Evolutionary conservation across 371 early-diverging fungal genomes (phyloP), one percentile per base, ranked within the genome.

Genomic region (Rhizopus delemar): DNA sequence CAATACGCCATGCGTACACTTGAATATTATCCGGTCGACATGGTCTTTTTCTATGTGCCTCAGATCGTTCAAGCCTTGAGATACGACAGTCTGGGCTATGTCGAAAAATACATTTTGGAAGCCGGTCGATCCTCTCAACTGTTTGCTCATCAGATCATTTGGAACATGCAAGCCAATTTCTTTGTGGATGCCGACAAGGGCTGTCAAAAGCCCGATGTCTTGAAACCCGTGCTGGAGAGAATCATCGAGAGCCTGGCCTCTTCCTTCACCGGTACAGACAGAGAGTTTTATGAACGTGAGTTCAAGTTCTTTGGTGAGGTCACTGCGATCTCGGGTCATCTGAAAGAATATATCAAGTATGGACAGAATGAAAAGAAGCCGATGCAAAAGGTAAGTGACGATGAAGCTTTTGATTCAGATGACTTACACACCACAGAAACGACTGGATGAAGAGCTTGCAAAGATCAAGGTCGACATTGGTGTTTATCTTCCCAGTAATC

Each of bases 91-190:
- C 65, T 81, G 13, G 92, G 99, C 15, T 98, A 97, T 65, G 89
- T 93, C 5, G 95, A 96, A 71, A 86, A 88, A 50, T 97, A 90
- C 59, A 95, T 99, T 32, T 73, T 99, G 73, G 87, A 90, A 38
- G 93, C 99, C 0, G 98, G 94, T 1, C 86, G 86, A 59, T 87
- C 89, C 1, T 95, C 95, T 6, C 98, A 96, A 68, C 79, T 93
- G 34, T 99, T 99, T 83, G 94, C 98, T 4, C 99, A 99, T 75
- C 98, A 99, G 74, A 96, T 99, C 51, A 97, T 99, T 49, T 99
- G 99, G 99, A 99, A 99, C 70, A 97, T 99, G 95, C 91, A 96
- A 41, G 99, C 99, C 46, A 99, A 99, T 78, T 77, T 74, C 43
- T 80, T 86, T 91, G 90, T 97, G 63, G 84, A 90, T 85, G 77